Evolutionary conservation across 2,329 filamentous ascomycete species (phyloP).

Genomic region (Neofusicoccum ribis): DNA sequence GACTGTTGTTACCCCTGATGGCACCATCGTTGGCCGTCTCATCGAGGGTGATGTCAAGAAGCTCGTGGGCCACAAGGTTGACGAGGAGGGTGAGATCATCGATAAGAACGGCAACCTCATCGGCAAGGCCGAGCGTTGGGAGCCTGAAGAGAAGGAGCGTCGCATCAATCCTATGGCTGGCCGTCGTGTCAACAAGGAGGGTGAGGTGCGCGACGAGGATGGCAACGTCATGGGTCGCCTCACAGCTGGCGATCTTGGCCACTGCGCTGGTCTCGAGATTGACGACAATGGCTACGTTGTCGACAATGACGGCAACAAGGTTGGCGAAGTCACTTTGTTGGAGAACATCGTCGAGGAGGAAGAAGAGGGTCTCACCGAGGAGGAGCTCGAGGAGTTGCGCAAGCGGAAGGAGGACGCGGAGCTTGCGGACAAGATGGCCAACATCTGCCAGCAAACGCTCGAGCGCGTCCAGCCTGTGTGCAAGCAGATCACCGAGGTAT

Average conservation of each 20-base stretch:
- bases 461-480: slow-evolving; percentile 83
- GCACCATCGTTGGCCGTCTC: slow-evolving; percentile 51
- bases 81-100: slow-evolving; percentile 54
- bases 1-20: slow-evolving; percentile 49
- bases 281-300: slow-evolving; percentile 55
- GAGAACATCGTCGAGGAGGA: slow-evolving; percentile 63
- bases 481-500: slow-evolving; percentile 79
- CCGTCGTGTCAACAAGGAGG: slow-evolving; percentile 55
- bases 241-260: slow-evolving; percentile 53
- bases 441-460: slow-evolving; percentile 73
- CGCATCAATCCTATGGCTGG: slow-evolving; percentile 62
- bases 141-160: slow-evolving; percentile 55
- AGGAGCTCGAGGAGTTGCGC: slow-evolving; percentile 48
- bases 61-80: slow-evolving; percentile 51
- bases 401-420: slow-evolving; percentile 65
- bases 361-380: slow-evolving; percentile 53
- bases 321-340: slow-evolving; percentile 63
- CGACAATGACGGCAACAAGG: slow-evolving; percentile 61
- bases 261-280: slow-evolving; percentile 54
- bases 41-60: slow-evolving; percentile 54
- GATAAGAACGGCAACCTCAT: slow-evolving; percentile 57
- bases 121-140: slow-evolving; percentile 55
- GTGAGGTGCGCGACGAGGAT: slow-evolving; percentile 53
- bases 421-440: slow-evolving; percentile 73
- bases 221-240: slow-evolving; percentile 52